A percentile compares a stretch with the other conserved stretches of the same genome.
Evolutionary conservation across 345 rosid genomes (phyloP).

Genomic region (Populus simonii): DNA sequence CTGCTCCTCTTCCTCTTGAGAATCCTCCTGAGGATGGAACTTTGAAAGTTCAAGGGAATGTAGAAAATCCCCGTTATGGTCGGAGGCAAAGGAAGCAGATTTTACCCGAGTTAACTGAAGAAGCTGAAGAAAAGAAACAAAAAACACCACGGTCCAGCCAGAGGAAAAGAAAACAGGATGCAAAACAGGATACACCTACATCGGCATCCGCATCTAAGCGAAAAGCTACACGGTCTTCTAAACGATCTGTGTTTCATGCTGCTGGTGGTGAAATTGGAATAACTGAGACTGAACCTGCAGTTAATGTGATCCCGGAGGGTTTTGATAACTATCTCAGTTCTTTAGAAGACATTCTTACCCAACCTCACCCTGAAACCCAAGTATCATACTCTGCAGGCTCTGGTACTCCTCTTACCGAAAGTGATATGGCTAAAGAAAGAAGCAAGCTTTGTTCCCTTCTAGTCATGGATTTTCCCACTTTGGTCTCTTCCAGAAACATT

Average conservation of each 20-base stretch:
- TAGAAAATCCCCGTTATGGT: slow-evolving; percentile 21
- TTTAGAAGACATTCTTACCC: slow-evolving; percentile 52
- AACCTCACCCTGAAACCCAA: slow-evolving; percentile 33
- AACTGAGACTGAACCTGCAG: slow-evolving; percentile 19
- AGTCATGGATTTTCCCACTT: slow-evolving; percentile 50
- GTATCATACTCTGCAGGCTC: slow-evolving; percentile 1
- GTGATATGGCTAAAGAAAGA: slow-evolving; percentile 52
- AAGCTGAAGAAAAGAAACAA: neutral
- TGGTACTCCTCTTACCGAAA: slow-evolving; percentile 28
- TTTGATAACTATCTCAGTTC: slow-evolving; percentile 63
- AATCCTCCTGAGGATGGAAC: slow-evolving; percentile 21
- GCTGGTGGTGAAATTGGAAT: slow-evolving; percentile 15
- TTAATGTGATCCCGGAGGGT: slow-evolving; percentile 45
- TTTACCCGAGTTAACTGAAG: slow-evolving; percentile 6
- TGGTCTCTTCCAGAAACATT: slow-evolving; percentile 45
- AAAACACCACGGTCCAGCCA: neutral
- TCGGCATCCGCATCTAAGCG: slow-evolving; percentile 21
- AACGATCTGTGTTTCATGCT: slow-evolving; percentile 8
- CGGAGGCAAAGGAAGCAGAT: slow-evolving; percentile 39
- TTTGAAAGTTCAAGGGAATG: slow-evolving; percentile 19
- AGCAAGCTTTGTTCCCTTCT: slow-evolving; percentile 55
- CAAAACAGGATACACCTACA: neutral
- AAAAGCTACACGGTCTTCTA: slow-evolving; percentile 29
- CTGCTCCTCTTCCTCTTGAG: slow-evolving; percentile 22
- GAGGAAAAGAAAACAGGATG: neutral